These are phyloP conservation scores for Keithomyces neogunnii DNA, from an alignment of 2,329 filamentous ascomycete genomes.

Conservation along the genomic window DNA sequence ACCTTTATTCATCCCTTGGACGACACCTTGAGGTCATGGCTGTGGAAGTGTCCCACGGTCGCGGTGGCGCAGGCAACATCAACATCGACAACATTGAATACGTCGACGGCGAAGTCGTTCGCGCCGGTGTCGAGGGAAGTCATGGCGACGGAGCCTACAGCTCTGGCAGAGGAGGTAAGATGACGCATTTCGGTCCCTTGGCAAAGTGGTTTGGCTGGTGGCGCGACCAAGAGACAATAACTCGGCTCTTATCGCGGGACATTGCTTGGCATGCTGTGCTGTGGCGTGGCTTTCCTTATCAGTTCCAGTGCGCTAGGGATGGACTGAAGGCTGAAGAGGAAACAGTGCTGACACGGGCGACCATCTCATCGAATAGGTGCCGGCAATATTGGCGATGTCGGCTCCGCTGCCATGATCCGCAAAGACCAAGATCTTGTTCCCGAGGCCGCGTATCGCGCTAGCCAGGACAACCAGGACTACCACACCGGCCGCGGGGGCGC, in stretches of 20 bases:
- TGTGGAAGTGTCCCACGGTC: slow-evolving; percentile 49
- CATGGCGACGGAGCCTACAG: slow-evolving; percentile 51
- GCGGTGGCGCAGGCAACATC: slow-evolving; percentile 56
- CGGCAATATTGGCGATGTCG: slow-evolving; percentile 48
- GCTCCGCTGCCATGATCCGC: slow-evolving; percentile 29
- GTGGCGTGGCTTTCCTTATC: not conserved
- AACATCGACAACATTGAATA: slow-evolving; percentile 48
- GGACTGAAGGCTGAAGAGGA: not conserved
- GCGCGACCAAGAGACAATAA: too few species aligned
- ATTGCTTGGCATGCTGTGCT: too few species aligned
- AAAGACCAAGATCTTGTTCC: slow-evolving; percentile 45
- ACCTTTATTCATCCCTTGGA: not conserved
- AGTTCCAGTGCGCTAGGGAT: not conserved
- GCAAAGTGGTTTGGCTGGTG: not conserved
- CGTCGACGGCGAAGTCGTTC: slow-evolving; percentile 53
- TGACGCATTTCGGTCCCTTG: not conserved
- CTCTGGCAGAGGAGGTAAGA: slow-evolving; percentile 49
- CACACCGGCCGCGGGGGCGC: slow-evolving; percentile 54
- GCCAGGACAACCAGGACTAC: slow-evolving; percentile 39
- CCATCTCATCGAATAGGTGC: slow-evolving; percentile 30
- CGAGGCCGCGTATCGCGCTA: slow-evolving; percentile 40
- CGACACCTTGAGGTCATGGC: slow-evolving; percentile 16
- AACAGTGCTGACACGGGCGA: not conserved
- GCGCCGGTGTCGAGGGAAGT: slow-evolving; percentile 43
- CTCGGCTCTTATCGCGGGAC: not conserved